phyloP scores from a whole-genome alignment of 106 monocot genomes.

The Cymbidium sinense region DNA sequence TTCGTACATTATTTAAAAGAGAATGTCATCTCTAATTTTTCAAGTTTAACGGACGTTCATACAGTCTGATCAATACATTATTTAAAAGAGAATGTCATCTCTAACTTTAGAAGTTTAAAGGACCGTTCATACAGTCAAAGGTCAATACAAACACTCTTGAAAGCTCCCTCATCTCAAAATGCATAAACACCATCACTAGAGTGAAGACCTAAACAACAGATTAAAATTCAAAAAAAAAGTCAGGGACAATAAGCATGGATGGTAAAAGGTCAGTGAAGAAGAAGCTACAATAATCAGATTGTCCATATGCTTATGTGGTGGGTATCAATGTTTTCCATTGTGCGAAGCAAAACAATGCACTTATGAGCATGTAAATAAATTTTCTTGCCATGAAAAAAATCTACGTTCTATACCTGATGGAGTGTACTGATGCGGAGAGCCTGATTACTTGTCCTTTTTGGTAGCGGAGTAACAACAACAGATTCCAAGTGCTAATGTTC shows the following conservation, averaged over 20 bases:
- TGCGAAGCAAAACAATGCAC: not conserved
- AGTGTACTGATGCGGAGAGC: conserved; percentile 79
- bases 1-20: no score
- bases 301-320: not conserved
- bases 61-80: no score
- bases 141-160: not conserved
- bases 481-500: conserved; percentile 58
- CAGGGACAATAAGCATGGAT: not conserved
- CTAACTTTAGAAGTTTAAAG: no score
- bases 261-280: not conserved
- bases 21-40: no score
- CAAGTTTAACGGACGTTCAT: no score
- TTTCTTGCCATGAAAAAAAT: not conserved
- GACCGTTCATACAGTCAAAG: not conserved
- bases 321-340: not conserved
- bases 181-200: no score
- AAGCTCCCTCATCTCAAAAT: not conserved
- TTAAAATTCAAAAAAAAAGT: not conserved
- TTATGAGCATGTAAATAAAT: not conserved
- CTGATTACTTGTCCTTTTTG: conserved; percentile 67
- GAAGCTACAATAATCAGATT: not conserved
- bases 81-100: no score
- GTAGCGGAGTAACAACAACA: conserved; percentile 58
- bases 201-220: no score
- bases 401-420: conserved; percentile 62